Evolutionary conservation across 1,284 basidiomycete genomes (phyloP), one percentile per base, ranked within the genome.

Genomic region (Sanguinoderma infundibulare): DNA sequence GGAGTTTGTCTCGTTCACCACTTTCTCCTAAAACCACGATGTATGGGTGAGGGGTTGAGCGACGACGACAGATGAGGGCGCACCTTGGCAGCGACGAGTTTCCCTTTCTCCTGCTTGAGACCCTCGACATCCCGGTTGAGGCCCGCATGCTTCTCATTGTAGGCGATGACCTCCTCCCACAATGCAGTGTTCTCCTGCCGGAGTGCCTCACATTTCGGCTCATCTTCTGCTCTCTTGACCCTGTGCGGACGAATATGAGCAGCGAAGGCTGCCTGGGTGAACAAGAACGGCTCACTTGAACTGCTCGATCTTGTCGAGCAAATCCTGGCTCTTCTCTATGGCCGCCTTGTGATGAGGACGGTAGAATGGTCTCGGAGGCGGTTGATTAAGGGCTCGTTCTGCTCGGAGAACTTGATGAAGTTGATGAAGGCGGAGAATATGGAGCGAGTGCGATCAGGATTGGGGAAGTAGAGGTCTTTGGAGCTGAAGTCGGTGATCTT

Each of bases 351-450:
- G 49, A 85, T 77, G 24, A 89, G 70, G 7, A 80, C 73, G n/a
- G 84, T 75, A 10, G 89, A 86, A 51, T 81, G 79, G 14, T 87
- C 82, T 30, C 85, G 81, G n/a, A 94, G 75, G 15, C 83, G 80
- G 54, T 79, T 79, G 20, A 91, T 78, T 59, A 89, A 86, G 1
- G 81, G 74, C 39, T 83, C 81, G 66, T 88, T 88, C 67, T 94
- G 89, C 66, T 91, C 87, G 30, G 87, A 88, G 74, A 96, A 97
- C 75, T 94, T 94, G 73, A 94, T 86, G 74, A 96, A 95, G 77
- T 98, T 98, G 79, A 96, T 90, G 64, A 98, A 90, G 0, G 91
- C 95, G 42, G 92, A 94, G 60, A 98, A 82, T 46, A 92, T 81
- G 52, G 83, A 80, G 15, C 88, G 80, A 0, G 94, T 91, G 26